phyloP scores from a whole-genome alignment of 495 filamentous ascomycete genomes.

The Achaetomiella virescens region DNA sequence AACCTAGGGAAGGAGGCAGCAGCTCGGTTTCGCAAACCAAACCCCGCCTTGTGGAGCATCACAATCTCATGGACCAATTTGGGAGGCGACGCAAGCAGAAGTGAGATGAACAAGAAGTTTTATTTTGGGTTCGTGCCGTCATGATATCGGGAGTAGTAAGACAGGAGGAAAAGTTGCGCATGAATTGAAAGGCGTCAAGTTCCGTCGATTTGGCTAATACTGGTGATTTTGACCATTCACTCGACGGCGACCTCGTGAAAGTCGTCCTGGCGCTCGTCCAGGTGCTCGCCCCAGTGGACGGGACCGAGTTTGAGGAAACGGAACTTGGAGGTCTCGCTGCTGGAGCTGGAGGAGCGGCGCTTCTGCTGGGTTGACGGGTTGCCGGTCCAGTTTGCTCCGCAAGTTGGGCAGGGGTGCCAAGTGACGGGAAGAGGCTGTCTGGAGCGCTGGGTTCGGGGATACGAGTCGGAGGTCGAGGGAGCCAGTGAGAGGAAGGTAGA shows the following conservation, averaged over 20 bases:
- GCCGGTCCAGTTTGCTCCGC: slow-evolving; percentile 10
- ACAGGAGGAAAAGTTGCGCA: not conserved
- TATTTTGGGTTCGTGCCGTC: not conserved
- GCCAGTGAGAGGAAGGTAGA: slow-evolving; percentile 41
- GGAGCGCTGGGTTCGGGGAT: slow-evolving; percentile 26
- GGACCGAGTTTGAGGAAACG: slow-evolving; percentile 47
- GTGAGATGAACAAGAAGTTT: not conserved
- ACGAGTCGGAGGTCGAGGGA: slow-evolving; percentile 39
- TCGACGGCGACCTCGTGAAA: slow-evolving; percentile 41
- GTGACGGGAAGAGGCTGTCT: slow-evolving; percentile 22
- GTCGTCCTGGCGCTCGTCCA: slow-evolving; percentile 38
- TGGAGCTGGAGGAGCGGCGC: slow-evolving; percentile 33
- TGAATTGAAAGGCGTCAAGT: too few species aligned
- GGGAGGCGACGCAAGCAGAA: not conserved
- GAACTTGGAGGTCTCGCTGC: slow-evolving; percentile 30
- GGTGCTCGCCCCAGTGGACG: slow-evolving; percentile 46
- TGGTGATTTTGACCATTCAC: slow-evolving; percentile 19
- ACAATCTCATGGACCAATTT: not conserved
- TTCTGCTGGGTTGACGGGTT: slow-evolving; percentile 1
- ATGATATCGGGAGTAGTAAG: slow-evolving; percentile 2
- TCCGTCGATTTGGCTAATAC: too few species aligned
- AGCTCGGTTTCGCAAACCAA: too few species aligned
- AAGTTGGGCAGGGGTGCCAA: slow-evolving; percentile 14
- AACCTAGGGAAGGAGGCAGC: not conserved
- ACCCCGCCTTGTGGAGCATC: not conserved